phyloP scores from a whole-genome alignment of 768 basidiomycete species.

The Exidia glandulosa region DNA sequence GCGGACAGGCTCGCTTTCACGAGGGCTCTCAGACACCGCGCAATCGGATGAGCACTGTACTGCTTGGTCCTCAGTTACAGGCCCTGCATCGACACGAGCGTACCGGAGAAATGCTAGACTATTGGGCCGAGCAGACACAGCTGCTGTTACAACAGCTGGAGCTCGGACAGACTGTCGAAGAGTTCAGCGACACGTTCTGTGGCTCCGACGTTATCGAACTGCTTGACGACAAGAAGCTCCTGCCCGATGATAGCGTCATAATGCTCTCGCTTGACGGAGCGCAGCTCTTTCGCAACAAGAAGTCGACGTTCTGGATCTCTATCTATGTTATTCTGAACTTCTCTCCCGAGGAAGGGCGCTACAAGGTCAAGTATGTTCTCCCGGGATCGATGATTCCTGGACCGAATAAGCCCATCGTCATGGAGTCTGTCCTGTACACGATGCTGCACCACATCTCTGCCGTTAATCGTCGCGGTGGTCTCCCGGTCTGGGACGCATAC shows the following conservation, averaged over 20 bases:
- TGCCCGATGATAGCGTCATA: slow-evolving; percentile 19
- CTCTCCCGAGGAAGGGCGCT: slow-evolving; percentile 14
- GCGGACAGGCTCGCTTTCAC: slow-evolving; percentile 17
- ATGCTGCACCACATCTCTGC: slow-evolving; percentile 23
- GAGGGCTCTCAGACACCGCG: background rate
- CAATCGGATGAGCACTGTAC: background rate
- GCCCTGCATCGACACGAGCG: background rate
- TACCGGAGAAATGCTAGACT: background rate
- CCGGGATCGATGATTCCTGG: slow-evolving; percentile 22
- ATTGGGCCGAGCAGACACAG: background rate
- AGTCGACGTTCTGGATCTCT: slow-evolving; percentile 24
- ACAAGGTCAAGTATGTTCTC: slow-evolving; percentile 21
- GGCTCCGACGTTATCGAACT: slow-evolving; percentile 7
- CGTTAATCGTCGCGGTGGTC: slow-evolving; percentile 18
- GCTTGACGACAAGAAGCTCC: slow-evolving; percentile 7
- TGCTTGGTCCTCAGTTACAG: slow-evolving; percentile 3
- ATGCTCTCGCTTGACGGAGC: slow-evolving; percentile 29
- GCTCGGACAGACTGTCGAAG: background rate
- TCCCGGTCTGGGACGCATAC: slow-evolving; percentile 23
- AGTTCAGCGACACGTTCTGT: slow-evolving; percentile 7
- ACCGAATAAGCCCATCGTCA: slow-evolving; percentile 21
- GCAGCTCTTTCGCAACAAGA: slow-evolving; percentile 28
- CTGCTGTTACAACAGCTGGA: slow-evolving; percentile 1
- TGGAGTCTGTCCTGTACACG: slow-evolving; percentile 25
- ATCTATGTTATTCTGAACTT: slow-evolving; percentile 29